Conservation (phyloP, 257 asterid genomes). For the Solanum pennellii region DNA sequence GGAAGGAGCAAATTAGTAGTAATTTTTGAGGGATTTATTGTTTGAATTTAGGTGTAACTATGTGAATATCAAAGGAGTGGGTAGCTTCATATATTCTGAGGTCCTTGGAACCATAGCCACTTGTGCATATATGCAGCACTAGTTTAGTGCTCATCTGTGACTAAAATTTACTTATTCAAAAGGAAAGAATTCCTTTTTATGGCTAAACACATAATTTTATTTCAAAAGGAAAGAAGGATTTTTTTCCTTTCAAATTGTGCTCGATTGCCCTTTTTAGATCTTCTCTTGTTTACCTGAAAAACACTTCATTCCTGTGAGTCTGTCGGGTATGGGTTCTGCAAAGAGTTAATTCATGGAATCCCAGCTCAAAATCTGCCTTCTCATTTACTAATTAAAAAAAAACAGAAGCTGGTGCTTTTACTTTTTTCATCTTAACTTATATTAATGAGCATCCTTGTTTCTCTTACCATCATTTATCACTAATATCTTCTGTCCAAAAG, state of each 20-base stretch:
- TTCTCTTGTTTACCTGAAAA: background rate
- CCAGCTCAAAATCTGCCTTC: background rate
- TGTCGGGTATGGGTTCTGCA: background rate
- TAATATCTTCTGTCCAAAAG: background rate
- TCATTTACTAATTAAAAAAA: background rate
- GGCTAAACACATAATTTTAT: background rate
- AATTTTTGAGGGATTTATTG: background rate
- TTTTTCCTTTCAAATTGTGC: background rate
- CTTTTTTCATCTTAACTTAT: background rate
- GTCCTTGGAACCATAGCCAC: background rate
- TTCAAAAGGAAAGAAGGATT: background rate
- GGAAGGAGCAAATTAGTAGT: background rate
- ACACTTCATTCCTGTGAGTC: background rate
- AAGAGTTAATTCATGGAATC: background rate
- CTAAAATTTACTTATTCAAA: background rate
- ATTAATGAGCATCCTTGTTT: background rate
- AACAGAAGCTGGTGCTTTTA: background rate
- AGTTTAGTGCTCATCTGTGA: background rate
- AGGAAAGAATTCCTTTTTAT: background rate
- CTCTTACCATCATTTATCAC: background rate
- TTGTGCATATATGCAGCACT: background rate
- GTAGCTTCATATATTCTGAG: background rate
- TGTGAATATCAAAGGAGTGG: background rate
- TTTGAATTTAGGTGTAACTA: background rate
- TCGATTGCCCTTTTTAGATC: background rate